phyloP scores from a whole-genome alignment of 73 alveolate species.

The Symbiodinium natans region DNA sequence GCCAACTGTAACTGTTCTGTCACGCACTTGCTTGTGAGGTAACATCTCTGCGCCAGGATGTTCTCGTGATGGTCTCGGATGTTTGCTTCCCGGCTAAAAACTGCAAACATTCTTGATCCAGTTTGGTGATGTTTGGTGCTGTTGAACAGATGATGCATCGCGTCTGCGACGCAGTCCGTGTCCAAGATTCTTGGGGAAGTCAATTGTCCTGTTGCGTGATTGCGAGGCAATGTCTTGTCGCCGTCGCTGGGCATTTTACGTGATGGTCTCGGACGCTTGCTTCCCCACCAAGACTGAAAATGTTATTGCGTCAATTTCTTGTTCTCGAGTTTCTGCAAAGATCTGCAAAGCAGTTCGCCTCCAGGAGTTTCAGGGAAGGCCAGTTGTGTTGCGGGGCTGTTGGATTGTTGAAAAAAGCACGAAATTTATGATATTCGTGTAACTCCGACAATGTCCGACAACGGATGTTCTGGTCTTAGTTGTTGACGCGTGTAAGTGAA shows the following conservation, averaged over 20 bases:
- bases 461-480: background rate
- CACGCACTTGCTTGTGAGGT: background rate
- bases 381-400: background rate
- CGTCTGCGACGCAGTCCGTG: background rate
- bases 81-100: background rate
- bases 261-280: background rate
- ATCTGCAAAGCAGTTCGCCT: background rate
- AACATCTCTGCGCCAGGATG: background rate
- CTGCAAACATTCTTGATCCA: background rate
- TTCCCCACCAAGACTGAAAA: background rate
- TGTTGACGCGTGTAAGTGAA: background rate
- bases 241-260: background rate
- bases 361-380: background rate
- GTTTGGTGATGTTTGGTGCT: no score
- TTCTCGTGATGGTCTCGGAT: background rate
- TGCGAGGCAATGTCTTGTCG: background rate
- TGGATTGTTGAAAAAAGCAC: background rate
- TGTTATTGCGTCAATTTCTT: no score
- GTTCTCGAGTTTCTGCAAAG: background rate
- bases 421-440: background rate
- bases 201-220: background rate
- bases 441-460: no score
- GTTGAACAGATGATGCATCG: background rate
- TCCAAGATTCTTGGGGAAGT: background rate
- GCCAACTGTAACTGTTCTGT: background rate